Conservation (phyloP, 2,329 filamentous ascomycete species). For the Pezicula rhizophila region DNA sequence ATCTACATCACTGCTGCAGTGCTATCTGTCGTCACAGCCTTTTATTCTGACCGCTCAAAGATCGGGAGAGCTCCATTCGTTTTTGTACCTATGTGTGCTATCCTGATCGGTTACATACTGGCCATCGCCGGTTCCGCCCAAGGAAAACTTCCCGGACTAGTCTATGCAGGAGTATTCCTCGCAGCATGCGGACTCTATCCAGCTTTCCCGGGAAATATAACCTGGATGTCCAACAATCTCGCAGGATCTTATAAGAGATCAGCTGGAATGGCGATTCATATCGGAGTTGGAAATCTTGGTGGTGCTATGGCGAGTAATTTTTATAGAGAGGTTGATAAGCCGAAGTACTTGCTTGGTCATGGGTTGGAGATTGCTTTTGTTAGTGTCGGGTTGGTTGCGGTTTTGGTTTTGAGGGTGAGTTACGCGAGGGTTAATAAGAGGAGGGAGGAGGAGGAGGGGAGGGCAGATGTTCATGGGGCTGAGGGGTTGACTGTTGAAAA, state of each 20-base stretch:
- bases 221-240: constrained; percentile 53
- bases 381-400: constrained; percentile 37
- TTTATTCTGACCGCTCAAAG: constrained; percentile 47
- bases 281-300: constrained; percentile 53
- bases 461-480: constrained; percentile 12
- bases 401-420: constrained; percentile 39
- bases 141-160: constrained; percentile 31
- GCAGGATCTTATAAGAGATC: constrained; percentile 49
- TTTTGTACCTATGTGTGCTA: constrained; percentile 44
- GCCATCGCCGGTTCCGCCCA: constrained; percentile 27
- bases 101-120: constrained; percentile 53
- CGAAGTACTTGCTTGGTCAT: constrained; percentile 45
- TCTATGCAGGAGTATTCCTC: constrained; percentile 40
- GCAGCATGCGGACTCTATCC: constrained; percentile 39
- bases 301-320: constrained; percentile 68
- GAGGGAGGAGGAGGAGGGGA: constrained; percentile 28
- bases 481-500: constrained; percentile 35
- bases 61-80: constrained; percentile 45
- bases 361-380: constrained; percentile 46
- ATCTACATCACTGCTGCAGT: constrained; percentile 60
- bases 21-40: constrained; percentile 47
- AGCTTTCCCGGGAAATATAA: constrained; percentile 37
- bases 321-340: constrained; percentile 48
- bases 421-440: constrained; percentile 41
- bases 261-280: constrained; percentile 59